phyloP scores from a whole-genome alignment of 768 basidiomycete genomes.

The Leucogyrophana mollusca region DNA sequence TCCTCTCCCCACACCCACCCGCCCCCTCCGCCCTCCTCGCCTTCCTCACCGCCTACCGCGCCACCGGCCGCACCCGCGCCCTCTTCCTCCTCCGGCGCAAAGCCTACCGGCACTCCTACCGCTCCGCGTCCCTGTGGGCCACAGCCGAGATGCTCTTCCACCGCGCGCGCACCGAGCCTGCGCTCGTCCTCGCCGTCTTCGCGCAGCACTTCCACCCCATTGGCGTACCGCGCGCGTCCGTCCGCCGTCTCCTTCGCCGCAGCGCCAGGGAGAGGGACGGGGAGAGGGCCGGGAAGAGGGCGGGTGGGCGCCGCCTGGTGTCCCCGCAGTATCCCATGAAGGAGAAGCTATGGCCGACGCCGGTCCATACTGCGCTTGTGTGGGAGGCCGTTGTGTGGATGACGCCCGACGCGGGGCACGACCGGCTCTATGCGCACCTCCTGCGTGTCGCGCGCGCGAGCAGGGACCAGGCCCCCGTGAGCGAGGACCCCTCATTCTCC shows the following conservation, averaged over 20 bases:
- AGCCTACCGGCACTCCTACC: background rate
- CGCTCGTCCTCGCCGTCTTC: constrained; percentile 40
- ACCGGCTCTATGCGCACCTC: constrained; percentile 45
- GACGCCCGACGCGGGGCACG: constrained; percentile 19
- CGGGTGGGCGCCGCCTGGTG: background rate
- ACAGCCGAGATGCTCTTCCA: constrained; percentile 29
- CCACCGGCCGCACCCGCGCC: background rate
- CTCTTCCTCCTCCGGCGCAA: background rate
- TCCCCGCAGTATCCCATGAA: constrained; percentile 5
- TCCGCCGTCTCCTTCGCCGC: constrained; percentile 14
- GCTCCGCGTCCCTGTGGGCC: constrained; percentile 23
- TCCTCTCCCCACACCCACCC: background rate
- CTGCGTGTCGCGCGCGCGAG: constrained; percentile 21
- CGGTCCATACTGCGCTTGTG: constrained; percentile 32
- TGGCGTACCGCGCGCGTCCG: constrained; percentile 46
- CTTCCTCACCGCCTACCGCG: background rate
- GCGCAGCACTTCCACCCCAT: constrained; percentile 47
- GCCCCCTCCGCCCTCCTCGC: background rate
- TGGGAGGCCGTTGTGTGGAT: constrained; percentile 31
- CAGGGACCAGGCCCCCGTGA: background rate
- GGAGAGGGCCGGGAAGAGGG: background rate
- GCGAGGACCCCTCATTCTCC: too few relatives aligned
- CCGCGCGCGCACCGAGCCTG: constrained; percentile 14
- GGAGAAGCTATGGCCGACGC: constrained; percentile 30
- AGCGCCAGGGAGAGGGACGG: background rate